Evolutionary conservation across 2,329 filamentous ascomycete species (phyloP), one percentile per base, ranked within the genome.

Genomic region (Cladosporium sphaerospermum): DNA sequence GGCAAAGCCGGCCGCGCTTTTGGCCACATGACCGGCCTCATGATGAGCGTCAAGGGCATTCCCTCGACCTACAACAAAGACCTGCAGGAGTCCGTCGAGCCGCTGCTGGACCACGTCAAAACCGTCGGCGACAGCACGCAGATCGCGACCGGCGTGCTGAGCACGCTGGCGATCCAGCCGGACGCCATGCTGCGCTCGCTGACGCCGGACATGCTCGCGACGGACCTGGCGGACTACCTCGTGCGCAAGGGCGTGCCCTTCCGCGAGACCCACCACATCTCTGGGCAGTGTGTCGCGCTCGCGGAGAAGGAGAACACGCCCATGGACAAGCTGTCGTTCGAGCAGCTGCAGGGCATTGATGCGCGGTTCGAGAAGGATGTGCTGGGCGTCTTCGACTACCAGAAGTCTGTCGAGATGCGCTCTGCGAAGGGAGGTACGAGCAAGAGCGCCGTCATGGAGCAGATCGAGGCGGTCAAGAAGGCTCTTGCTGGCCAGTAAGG

Each of bases 51-150:
- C 69, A 85, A 86, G 70, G 86, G 86, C 53, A 80, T 93, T 28
- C 87, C 88, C 2, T 86, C 81, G 41, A 89, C 86, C 3, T 95
- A 95, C 76, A 92, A 95, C 76, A 95, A 95, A 73, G 89, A 95
- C 69, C 72, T 95, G n/a, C 89, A 96, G 71, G 89, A 95, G 73
- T 85, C 82, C 54, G 84, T 88, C 57, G 86, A 95, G 76, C 85
- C 86, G n/a, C 82, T 95, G 73, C 80, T 95, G 45, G 88, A 95
- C 69, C 82, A 85, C 67, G 81, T 91, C 70, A 88, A 90, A 78
- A 92, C 88, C 5, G 78, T 93, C 57, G 80, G 79, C 53, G 86
- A 95, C 75, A 89, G 86, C 65, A 79, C 95, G 52, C 83, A 86
- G 69, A 95, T 95, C 62, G 87, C 88, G 28, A 87, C 86, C 19